phyloP scores from a whole-genome alignment of 441 rosid genomes.

The Biscutella laevigata region DNA sequence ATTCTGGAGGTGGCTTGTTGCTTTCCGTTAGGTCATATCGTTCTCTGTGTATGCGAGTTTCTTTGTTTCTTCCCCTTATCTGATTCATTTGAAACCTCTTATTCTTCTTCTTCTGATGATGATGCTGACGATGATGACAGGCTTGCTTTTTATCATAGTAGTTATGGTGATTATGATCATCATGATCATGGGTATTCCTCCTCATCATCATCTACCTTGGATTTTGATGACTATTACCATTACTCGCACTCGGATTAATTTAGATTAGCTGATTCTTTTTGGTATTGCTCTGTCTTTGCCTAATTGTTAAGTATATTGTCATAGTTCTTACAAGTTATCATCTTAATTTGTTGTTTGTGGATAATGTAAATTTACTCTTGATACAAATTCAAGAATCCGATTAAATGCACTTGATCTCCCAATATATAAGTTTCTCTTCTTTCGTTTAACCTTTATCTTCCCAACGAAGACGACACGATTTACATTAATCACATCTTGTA shows the following conservation, averaged over 20 bases:
- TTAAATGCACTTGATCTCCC: too few relatives aligned
- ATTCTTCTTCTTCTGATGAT: slow-evolving; percentile 17
- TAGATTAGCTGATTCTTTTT: slow-evolving; percentile 1
- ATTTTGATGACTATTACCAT: slow-evolving; percentile 29
- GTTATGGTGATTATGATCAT: background rate
- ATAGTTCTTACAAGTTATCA: background rate
- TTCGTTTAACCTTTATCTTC: too few relatives aligned
- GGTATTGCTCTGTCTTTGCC: background rate
- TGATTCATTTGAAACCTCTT: too few relatives aligned
- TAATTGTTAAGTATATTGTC: background rate
- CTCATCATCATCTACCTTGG: slow-evolving; percentile 31
- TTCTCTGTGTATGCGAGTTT: slow-evolving; percentile 43
- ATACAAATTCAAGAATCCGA: too few relatives aligned
- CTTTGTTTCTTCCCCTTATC: slow-evolving; percentile 46
- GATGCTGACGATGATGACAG: background rate
- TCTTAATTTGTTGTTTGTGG: background rate
- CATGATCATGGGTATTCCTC: slow-evolving; percentile 4
- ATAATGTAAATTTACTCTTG: background rate
- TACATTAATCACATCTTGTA: too few relatives aligned
- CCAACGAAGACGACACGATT: too few relatives aligned
- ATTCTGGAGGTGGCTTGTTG: slow-evolving; percentile 53
- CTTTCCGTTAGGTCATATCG: slow-evolving; percentile 48
- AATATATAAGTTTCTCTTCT: too few relatives aligned
- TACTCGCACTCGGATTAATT: slow-evolving; percentile 42
- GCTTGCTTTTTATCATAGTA: background rate